phyloP scores from a whole-genome alignment of 1,284 basidiomycete species.

The Trichosporon sp. region DNA sequence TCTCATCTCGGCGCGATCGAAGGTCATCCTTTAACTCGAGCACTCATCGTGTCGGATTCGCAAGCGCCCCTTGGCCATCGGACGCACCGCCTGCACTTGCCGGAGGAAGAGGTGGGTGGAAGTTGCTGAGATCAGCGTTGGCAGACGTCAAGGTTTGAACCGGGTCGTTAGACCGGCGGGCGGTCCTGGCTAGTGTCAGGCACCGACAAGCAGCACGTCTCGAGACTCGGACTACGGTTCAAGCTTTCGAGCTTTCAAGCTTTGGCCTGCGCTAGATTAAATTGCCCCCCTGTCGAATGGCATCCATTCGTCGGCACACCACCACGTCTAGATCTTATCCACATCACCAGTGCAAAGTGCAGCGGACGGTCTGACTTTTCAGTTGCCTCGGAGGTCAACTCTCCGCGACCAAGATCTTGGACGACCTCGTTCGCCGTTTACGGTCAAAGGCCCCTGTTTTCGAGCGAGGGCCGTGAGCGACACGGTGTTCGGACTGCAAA shows the following conservation, averaged over 20 bases:
- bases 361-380: background rate
- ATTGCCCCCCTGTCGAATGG: slow-evolving; percentile 1
- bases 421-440: background rate
- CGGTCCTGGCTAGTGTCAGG: background rate
- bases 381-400: background rate
- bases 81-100: background rate
- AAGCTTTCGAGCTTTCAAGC: background rate
- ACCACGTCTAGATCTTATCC: background rate
- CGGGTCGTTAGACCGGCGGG: background rate
- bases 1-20: background rate
- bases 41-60: background rate
- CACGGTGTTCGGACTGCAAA: background rate
- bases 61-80: background rate
- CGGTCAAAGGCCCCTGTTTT: background rate
- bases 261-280: slow-evolving; percentile 1
- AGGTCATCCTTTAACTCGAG: background rate
- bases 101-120: background rate
- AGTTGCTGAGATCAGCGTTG: background rate
- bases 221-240: background rate
- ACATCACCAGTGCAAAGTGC: background rate
- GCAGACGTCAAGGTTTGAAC: background rate
- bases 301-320: slow-evolving; percentile 1
- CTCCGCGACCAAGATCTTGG: background rate
- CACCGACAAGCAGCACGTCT: background rate
- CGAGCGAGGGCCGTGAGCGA: slow-evolving; percentile 1